Conservation (phyloP, 768 basidiomycete species). For the Trametes sanguinea region DNA sequence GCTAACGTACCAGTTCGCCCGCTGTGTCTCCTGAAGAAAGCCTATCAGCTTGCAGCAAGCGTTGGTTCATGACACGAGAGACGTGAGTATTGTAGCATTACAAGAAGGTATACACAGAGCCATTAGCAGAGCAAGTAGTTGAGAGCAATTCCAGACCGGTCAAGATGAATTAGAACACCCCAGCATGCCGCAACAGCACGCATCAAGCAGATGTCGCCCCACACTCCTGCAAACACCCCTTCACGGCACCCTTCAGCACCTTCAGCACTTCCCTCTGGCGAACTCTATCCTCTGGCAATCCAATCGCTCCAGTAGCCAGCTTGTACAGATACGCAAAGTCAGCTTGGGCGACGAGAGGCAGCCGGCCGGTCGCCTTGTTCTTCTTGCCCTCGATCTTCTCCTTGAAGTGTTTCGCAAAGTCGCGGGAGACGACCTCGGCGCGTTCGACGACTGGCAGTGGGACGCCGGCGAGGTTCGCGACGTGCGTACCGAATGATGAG, state of each 20-base stretch:
- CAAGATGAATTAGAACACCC: neutral
- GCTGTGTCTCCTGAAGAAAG: too few species aligned
- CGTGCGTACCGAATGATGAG: constrained; percentile 91
- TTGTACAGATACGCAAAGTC: constrained; percentile 84
- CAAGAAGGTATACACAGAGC: constrained; percentile 18
- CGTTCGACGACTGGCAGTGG: constrained; percentile 82
- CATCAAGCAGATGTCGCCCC: neutral
- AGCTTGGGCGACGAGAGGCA: constrained; percentile 84
- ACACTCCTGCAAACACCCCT: constrained; percentile 28
- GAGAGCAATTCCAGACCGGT: constrained; percentile 4
- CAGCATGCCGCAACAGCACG: neutral
- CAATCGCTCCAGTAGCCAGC: constrained; percentile 53
- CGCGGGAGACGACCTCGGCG: constrained; percentile 83
- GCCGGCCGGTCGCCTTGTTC: constrained; percentile 49
- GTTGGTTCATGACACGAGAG: too few species aligned
- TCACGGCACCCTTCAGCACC: constrained; percentile 50
- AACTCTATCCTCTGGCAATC: constrained; percentile 55
- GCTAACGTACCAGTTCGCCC: neutral
- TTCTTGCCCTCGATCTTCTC: constrained; percentile 71
- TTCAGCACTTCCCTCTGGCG: constrained; percentile 54
- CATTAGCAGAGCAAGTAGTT: constrained; percentile 15
- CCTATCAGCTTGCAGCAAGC: too few species aligned
- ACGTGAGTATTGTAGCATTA: constrained; percentile 4
- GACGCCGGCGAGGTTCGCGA: constrained; percentile 93
- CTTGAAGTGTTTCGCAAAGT: constrained; percentile 88